Conservation (phyloP, 129 eudicot species). For the Gnaphalium uliginosum region DNA sequence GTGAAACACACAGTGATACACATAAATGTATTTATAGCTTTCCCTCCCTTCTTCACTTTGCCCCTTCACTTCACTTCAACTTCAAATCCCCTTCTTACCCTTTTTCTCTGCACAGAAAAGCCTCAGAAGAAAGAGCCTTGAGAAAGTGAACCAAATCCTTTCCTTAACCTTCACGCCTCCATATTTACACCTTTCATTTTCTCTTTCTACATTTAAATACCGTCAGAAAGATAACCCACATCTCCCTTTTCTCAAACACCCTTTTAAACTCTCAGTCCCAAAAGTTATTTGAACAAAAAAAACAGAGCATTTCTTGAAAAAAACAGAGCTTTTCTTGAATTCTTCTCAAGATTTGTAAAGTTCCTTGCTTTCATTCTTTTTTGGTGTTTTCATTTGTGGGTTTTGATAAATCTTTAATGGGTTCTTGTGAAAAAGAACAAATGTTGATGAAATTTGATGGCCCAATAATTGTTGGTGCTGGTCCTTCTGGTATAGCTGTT, state of each 20-base stretch:
- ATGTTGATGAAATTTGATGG: conserved; percentile 41
- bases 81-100: conserved; percentile 17
- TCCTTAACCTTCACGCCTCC: conserved; percentile 88
- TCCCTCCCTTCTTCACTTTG: conserved; percentile 28
- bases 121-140: conserved; percentile 63
- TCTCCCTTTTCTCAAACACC: conserved; percentile 38
- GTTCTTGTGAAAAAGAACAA: conserved; percentile 47
- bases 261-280: conserved; percentile 36
- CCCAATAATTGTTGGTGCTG: conserved; percentile 89
- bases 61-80: conserved; percentile 39
- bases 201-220: conserved; percentile 47
- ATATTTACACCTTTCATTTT: conserved; percentile 26
- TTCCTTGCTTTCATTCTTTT: background rate
- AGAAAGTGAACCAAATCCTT: conserved; percentile 68
- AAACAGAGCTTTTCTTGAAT: conserved; percentile 9
- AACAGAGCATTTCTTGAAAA: conserved; percentile 32
- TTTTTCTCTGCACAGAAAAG: conserved; percentile 34
- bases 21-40: conserved; percentile 39
- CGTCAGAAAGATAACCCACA: conserved; percentile 37
- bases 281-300: background rate
- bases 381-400: conserved; percentile 24
- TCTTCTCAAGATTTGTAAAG: conserved; percentile 13
- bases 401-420: conserved; percentile 40
- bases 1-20: background rate
- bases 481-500: conserved; percentile 90